Evolutionary conservation across 2,329 filamentous ascomycete genomes (phyloP).

Genomic region (Colletotrichum agaves): DNA sequence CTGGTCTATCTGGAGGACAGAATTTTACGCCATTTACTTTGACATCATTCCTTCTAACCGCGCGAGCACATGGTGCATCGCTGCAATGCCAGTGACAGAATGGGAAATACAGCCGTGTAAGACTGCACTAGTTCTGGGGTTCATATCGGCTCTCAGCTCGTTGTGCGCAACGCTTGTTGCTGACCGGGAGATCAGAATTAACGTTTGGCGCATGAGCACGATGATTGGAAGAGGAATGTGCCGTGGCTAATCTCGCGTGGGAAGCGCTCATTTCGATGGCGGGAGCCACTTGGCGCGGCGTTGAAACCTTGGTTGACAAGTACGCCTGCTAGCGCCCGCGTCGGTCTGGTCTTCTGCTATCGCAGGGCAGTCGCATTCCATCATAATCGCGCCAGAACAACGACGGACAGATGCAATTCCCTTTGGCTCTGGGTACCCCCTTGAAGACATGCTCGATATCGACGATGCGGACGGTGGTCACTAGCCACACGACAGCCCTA

Average conservation of each 20-base stretch:
- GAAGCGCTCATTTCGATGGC: constrained; percentile 29
- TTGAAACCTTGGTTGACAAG: constrained; percentile 15
- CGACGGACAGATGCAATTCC: not conserved
- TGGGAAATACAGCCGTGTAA: not conserved
- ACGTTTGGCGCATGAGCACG: constrained; percentile 2
- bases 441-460: not conserved
- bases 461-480: constrained; percentile 3
- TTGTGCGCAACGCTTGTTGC: constrained; percentile 8
- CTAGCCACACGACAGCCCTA: constrained; percentile 1
- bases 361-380: not conserved
- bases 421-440: not conserved
- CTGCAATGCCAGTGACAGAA: not conserved
- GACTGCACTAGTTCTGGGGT: not conserved
- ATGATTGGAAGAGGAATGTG: constrained; percentile 19
- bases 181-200: not conserved
- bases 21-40: constrained; percentile 15
- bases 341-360: constrained; percentile 11
- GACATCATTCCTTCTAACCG: not conserved
- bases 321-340: constrained; percentile 9
- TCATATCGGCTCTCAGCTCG: constrained; percentile 9
- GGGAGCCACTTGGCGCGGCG: constrained; percentile 20
- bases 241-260: constrained; percentile 37
- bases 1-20: constrained; percentile 9
- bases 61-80: not conserved
- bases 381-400: constrained; percentile 4